Percentiles rank a stretch among this genome's conserved stretches.
phyloP scores from a whole-genome alignment of 129 eudicot genomes.

The Logfia minima region DNA sequence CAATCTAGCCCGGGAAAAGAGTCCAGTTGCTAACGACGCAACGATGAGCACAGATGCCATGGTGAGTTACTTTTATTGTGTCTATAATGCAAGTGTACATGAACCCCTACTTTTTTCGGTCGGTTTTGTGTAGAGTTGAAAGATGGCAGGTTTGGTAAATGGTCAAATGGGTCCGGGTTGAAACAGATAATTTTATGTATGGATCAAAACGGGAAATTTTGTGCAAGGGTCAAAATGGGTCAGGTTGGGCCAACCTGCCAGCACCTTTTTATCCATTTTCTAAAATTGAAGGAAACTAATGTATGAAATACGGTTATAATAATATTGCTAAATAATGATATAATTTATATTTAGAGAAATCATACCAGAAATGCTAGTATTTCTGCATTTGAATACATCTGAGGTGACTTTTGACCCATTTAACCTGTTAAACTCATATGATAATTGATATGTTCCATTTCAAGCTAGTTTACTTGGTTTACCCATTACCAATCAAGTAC shows the following conservation, averaged over 20 bases:
- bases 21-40: conserved; percentile 69
- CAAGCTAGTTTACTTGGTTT: neutral
- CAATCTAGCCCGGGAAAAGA: conserved; percentile 57
- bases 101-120: neutral
- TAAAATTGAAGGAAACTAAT: neutral
- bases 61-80: conserved; percentile 39
- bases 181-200: neutral
- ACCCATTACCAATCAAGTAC: neutral
- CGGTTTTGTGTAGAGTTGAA: neutral
- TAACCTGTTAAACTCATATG: neutral
- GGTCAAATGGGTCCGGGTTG: neutral
- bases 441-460: neutral
- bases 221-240: neutral
- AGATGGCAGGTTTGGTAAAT: neutral
- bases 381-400: neutral
- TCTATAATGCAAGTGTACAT: neutral
- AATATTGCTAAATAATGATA: neutral
- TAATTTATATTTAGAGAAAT: no score
- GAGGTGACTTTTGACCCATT: neutral
- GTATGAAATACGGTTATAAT: neutral
- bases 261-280: neutral
- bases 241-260: neutral
- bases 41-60: conserved; percentile 58
- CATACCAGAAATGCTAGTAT: neutral
- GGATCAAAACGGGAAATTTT: neutral